These are phyloP conservation scores for Phylloboletellus chloephorus DNA, from an alignment of 1,284 basidiomycete genomes.

Conservation along the genomic window DNA sequence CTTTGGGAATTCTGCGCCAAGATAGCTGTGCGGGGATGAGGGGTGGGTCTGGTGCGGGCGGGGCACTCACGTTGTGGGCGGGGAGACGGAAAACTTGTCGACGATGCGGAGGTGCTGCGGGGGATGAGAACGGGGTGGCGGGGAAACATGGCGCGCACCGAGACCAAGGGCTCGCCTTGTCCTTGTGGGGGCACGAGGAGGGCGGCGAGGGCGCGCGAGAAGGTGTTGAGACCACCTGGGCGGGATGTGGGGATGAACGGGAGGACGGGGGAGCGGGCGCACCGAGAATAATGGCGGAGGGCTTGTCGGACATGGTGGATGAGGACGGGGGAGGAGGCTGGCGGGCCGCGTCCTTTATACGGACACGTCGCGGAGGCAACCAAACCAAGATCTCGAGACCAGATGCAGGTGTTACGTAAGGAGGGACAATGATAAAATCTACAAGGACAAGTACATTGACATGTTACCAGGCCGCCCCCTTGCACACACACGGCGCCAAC, in stretches of 20 bases:
- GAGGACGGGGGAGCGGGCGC: conserved; percentile 21
- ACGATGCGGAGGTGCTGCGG: conserved; percentile 68
- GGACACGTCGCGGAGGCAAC: conserved; percentile 31
- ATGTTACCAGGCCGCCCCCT: too few relatives aligned
- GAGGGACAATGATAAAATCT: neutral
- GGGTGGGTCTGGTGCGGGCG: conserved; percentile 11
- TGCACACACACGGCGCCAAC: too few relatives aligned
- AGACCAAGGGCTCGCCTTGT: conserved; percentile 66
- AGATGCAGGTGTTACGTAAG: conserved; percentile 20
- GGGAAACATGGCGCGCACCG: conserved; percentile 43
- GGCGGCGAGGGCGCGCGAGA: conserved; percentile 60
- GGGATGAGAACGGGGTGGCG: conserved; percentile 4
- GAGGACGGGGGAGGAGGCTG: conserved; percentile 6
- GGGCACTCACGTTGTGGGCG: conserved; percentile 74
- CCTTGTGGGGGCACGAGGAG: conserved; percentile 57
- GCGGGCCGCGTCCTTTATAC: conserved; percentile 22
- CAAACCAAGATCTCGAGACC: conserved; percentile 23
- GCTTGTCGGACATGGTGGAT: conserved; percentile 40
- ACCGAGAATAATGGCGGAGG: conserved; percentile 81
- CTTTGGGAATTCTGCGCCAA: conserved; percentile 71
- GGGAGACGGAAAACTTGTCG: conserved; percentile 80
- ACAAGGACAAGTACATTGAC: too few relatives aligned
- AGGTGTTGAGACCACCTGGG: conserved; percentile 72
- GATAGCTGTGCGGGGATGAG: conserved; percentile 51
- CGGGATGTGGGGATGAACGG: neutral